Evolutionary conservation across 2,329 filamentous ascomycete genomes (phyloP), one percentile per base, ranked within the genome.

Genomic region (Rhexocercosporidium sp.): DNA sequence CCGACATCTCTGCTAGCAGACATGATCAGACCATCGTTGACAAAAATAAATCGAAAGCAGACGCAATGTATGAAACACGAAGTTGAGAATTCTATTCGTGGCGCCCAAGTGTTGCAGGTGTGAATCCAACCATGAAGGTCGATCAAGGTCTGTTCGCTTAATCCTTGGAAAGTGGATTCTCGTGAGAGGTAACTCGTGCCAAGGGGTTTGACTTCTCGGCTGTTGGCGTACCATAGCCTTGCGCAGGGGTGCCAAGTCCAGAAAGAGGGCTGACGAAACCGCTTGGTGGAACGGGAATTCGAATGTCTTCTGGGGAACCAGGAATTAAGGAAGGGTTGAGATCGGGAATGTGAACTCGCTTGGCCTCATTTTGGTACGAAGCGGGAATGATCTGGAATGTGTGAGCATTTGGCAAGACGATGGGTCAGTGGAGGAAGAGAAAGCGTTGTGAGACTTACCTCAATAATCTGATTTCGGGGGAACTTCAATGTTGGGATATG

Each of bases 321-420:
- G 93, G 92, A 16, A 96, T 87, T 61, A 94, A 89, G 59, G 86
- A 84, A 14, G 68, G 68, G 14, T 86, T 84, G 66, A 92, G 82
- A 66, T 83, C 84, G 3, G 92, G 91, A 70, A 99, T 97, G 74
- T 92, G 90, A 74, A 99, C 94, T 66, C 94, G 90, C 78, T 93
- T 96, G 22, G 95, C 93, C 79, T 96, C 92, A 77, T 99, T 99
- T 82, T 97, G 96, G 81, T 99, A 99, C 37, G 93, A 95, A 20
- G 95, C 94, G 3, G 96, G 96, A 67, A 98, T 96, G 77, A 99
- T 97, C 88, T 78, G 27, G 20, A 29, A 14, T 29, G 20, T 16
- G 27, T 68, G 60, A 69, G 51, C 44, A 46, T 53, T 5, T 41
- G 11, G 20, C 5, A 22, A 53, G 8, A 34, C 3, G 25, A 9